Evolutionary conservation across 345 rosid genomes (phyloP), one percentile per base, ranked within the genome.

Genomic region (Populus tremula): DNA sequence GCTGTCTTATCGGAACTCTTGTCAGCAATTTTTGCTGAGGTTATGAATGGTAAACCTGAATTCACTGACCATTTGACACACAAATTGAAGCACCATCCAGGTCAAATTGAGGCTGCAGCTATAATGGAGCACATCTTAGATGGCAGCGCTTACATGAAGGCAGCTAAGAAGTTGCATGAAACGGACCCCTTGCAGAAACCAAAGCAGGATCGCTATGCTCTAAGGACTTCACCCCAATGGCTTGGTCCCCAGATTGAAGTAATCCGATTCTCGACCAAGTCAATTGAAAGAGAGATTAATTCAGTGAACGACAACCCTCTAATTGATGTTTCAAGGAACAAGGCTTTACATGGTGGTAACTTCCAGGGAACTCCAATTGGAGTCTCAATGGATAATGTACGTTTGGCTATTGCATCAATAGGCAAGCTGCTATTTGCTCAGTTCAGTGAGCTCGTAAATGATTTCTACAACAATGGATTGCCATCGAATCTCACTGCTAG

Each of bases 61-160:
- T 79, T 79, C 41, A 79, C 82, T 3, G 82, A 79, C 59, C 78
- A 79, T 18, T 62, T 79, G 78, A 79, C 78, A 2, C 82, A 79
- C 70, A 79, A 79, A 38, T 69, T 79, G 74, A 79, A 79, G 78
- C 82, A 79, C 61, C 82, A 79, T 74, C 82, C 82, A 0, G 82
- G 82, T 5, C 82, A 79, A 36, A 79, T 79, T n/a, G 82, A 79
- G 67, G 82, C 82, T 16, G 82, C 82, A 14, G 81, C 81, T 68
- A 79, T 79, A 67, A 79, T 79, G 81, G 81, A 79, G 36, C 81
- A 79, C 43, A 73, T 79, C 56, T 49, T 79, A 39, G 81, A 73
- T 56, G 81, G 81, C 9, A 79, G 81, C 45, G 43, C 69, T 17
- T 79, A 67, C 43, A 69, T 73, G 70, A 79, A 79, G 61, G 81